Base-by-base conservation (phyloP, 371 early-diverging fungal species). In the Aphelidium insulamus region DNA sequence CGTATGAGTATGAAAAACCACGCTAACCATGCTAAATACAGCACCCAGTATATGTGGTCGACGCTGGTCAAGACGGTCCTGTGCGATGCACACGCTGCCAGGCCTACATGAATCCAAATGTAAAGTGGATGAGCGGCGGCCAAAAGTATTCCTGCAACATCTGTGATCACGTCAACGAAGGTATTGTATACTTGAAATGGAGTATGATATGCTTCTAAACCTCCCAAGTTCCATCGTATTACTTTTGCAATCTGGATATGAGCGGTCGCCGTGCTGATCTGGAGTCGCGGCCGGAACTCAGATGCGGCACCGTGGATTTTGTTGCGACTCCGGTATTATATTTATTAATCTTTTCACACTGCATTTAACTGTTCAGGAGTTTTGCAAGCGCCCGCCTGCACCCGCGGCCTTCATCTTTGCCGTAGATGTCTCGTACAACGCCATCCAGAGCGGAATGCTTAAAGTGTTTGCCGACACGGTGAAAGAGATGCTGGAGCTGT, bases 221-320 rank as follows among this genome's bases (percentile, higher is more conserved):
- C 38, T 24, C 10, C 30, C 31, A 40, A 52, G 83, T 85, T 2
- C 74, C 82, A 10, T 59, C 63, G 6, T 72, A 80, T 29, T 85
- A 91, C 52, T 90, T 87, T 39, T 73, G 74, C 50, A 84, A 85
- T 47, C 48, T 88, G 31, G 95, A 95, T 50, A 77, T 85, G 77
- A 59, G 54, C 18, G 88, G 90, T 6, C 62, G 78, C 23, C 68
- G 94, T 6, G 54, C 75, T 49, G 97, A 92, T 55, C 38, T 60
- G 10, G 71, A 75, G 19, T 50, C 62, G 40, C 70, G 88, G n/a
- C 92, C 92, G 1, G 97, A 95, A 52, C 60, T 97, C 25, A 59
- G 62, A 22, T 59, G 55, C 42, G 95, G 94, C 7, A 68, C 79
- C 0, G 69, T 86, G 4, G 97, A 97, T 37, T 90, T 80, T 57